Conservation (phyloP, 2,329 filamentous ascomycete genomes). For the Lachnellula arida region DNA sequence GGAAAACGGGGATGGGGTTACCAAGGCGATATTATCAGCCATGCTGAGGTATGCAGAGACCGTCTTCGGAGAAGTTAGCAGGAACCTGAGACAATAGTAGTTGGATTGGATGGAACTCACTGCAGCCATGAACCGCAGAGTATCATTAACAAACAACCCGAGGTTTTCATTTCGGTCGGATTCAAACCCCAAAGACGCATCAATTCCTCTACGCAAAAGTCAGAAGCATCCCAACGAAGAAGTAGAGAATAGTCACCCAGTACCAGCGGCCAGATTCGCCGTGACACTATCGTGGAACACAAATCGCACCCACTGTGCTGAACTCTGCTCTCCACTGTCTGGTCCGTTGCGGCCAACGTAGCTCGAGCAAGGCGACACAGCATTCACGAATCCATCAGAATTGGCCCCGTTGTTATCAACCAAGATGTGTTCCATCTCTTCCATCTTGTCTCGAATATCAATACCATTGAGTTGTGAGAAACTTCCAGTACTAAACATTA, state of each 20-base stretch:
- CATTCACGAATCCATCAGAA: neutral
- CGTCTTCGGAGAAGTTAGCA: neutral
- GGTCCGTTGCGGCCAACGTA: neutral
- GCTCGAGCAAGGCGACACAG: neutral
- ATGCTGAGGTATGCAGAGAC: constrained; percentile 11
- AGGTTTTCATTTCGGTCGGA: constrained; percentile 35
- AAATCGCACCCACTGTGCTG: constrained; percentile 54
- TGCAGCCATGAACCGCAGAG: neutral
- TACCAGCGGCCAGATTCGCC: constrained; percentile 35
- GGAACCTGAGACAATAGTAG: neutral
- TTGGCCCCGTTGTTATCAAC: neutral
- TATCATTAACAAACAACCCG: constrained; percentile 39
- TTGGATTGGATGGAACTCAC: neutral
- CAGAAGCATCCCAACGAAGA: neutral
- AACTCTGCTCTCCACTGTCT: constrained; percentile 9
- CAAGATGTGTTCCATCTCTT: constrained; percentile 2
- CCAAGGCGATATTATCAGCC: constrained; percentile 19
- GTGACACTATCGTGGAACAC: constrained; percentile 59
- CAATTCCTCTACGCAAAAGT: constrained; percentile 43
- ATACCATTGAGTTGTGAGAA: constrained; percentile 4
- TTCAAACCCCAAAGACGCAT: constrained; percentile 36
- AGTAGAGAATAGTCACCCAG: constrained; percentile 9
- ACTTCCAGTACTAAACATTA: neutral
- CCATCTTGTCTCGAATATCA: constrained; percentile 5
- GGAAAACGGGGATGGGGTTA: constrained; percentile 1